phyloP scores from a whole-genome alignment of 2,329 filamentous ascomycete species.

The Rhinocladiella similis region DNA sequence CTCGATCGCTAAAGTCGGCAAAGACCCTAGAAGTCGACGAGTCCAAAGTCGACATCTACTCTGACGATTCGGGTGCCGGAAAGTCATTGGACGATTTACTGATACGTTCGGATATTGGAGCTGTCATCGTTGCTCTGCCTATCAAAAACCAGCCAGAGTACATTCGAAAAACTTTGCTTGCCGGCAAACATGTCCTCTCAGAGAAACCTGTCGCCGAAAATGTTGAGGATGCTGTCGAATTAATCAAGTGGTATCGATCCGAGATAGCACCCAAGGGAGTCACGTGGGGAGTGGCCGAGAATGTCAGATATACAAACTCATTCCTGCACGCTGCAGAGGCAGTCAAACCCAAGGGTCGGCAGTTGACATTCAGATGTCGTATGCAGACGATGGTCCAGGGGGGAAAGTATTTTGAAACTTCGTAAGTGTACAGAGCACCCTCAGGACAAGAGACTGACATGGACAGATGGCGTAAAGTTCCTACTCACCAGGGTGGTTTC shows the following conservation, averaged over 20 bases:
- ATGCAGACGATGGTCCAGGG: constrained; percentile 48
- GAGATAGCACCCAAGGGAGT: constrained; percentile 41
- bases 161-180: constrained; percentile 49
- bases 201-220: constrained; percentile 61
- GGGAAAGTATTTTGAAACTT: constrained; percentile 52
- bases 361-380: constrained; percentile 53
- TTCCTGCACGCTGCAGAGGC: constrained; percentile 49
- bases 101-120: constrained; percentile 49
- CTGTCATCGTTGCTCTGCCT: constrained; percentile 56
- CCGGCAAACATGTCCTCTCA: constrained; percentile 57
- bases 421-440: constrained; percentile 34
- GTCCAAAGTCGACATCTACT: constrained; percentile 53
- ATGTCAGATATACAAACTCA: constrained; percentile 55
- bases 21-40: constrained; percentile 40
- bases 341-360: constrained; percentile 48
- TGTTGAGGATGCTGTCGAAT: constrained; percentile 49
- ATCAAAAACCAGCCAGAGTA: constrained; percentile 54
- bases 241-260: constrained; percentile 53
- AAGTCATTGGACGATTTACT: constrained; percentile 50
- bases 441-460: constrained; percentile 39
- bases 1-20: constrained; percentile 58
- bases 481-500: constrained; percentile 60
- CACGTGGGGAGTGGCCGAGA: constrained; percentile 56
- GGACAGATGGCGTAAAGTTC: constrained; percentile 53
- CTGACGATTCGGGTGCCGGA: constrained; percentile 51